Evolutionary conservation across 2,329 filamentous ascomycete genomes (phyloP), one percentile per base, ranked within the genome.

Genomic region (Fusarium nanum): DNA sequence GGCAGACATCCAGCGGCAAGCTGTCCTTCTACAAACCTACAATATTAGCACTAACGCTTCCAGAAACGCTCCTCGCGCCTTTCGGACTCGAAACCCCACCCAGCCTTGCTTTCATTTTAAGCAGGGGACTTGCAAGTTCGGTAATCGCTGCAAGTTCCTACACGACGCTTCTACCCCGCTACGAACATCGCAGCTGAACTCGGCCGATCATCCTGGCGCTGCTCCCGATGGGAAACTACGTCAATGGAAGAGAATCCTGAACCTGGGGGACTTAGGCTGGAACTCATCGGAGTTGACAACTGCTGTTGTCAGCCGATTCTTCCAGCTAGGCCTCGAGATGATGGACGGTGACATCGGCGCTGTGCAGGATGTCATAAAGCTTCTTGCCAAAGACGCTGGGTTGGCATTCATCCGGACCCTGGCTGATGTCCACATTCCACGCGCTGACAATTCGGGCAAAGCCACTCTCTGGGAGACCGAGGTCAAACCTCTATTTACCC

Each of bases 281-380:
- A 34, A 41, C 6, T 56, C 44, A 11, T 10, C 32, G 7, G 30
- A 56, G 23, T 40, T 56, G 54, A 56, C 44, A 3, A 37, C 22
- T 13, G 1, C 14, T 10, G 10, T 1, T 6, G 54, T 22, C 22
- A 14, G 42, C 2, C 32, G 18, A 0, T 56, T 56, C 54, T 56
- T 56, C 23, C 44, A 56, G 13, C 18, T 56, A 9, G 54, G 54
- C 30, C 13, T 56, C 5, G 42, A 48, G 2, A 5, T 56, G 18
- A 41, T 56, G 54, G 42, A 48, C 4, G 54, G 54, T 28, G 54
- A 56, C 5, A 25, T 56, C 18, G 44, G 54, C 7, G 54, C 30
- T 11, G 44, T 23, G 18, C 44, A 56, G 10, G 54, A 49, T 13
- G 41, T 32, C 13, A 48, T 56, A n/a, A 56, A 48, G 22, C 44